A percentile compares a stretch with the other conserved stretches of the same genome.
Evolutionary conservation across 116 monocot species (phyloP).

Genomic region (Iris pallida): DNA sequence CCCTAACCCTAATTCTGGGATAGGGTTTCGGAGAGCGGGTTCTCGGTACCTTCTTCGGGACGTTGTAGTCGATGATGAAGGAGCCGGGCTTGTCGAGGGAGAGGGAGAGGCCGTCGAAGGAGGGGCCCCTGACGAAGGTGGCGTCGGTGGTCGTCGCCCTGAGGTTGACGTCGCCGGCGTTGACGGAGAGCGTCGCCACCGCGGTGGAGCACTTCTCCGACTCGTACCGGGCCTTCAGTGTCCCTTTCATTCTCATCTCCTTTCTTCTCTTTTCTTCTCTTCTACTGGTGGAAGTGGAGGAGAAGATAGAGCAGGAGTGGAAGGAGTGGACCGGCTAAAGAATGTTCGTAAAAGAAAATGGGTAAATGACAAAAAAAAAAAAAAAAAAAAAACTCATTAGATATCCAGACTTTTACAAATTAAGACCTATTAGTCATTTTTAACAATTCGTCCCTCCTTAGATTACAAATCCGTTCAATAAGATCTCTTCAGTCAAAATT

Average conservation of each 20-base stretch:
- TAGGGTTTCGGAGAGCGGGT: no score
- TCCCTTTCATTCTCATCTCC: slow-evolving; percentile 54
- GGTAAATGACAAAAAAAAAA: no score
- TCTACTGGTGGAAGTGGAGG: background rate
- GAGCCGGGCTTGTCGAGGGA: slow-evolving; percentile 74
- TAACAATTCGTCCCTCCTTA: no score
- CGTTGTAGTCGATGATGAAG: slow-evolving; percentile 72
- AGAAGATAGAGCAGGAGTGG: no score
- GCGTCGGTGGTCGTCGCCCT: slow-evolving; percentile 66
- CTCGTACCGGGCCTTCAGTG: slow-evolving; percentile 65
- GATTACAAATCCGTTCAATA: no score
- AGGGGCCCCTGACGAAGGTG: slow-evolving; percentile 50
- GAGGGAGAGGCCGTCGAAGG: slow-evolving; percentile 38
- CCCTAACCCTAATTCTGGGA: no score
- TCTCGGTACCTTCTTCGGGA: slow-evolving; percentile 65
- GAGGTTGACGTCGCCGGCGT: slow-evolving; percentile 56
- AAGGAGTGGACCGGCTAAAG: no score
- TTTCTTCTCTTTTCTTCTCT: background rate
- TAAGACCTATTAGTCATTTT: no score
- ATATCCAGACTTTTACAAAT: no score
- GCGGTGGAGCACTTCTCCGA: slow-evolving; percentile 45
- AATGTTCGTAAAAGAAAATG: no score
- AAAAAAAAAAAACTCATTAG: no score
- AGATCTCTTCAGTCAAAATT: no score
- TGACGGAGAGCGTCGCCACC: slow-evolving; percentile 32